Conservation (phyloP, 1,284 basidiomycete species). For the Leccinum holopus region DNA sequence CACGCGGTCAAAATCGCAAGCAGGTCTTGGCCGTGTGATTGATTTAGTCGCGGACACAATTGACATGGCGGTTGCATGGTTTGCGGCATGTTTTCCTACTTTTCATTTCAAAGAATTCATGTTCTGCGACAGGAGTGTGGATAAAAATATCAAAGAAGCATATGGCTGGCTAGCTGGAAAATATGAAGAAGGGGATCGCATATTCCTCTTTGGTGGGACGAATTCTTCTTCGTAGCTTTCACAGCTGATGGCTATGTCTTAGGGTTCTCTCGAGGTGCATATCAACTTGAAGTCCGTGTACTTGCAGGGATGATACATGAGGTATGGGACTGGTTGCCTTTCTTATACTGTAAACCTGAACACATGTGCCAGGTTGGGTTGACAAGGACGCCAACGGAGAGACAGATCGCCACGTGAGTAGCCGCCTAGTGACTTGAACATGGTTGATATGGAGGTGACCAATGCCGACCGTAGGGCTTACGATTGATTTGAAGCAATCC, state of each 20-base stretch:
- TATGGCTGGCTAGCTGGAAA: conserved; percentile 39
- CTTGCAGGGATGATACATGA: conserved; percentile 42
- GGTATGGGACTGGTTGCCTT: conserved; percentile 21
- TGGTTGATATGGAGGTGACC: background rate
- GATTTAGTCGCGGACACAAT: conserved; percentile 17
- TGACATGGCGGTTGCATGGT: conserved; percentile 27
- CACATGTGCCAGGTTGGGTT: conserved; percentile 29
- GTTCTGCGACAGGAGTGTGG: conserved; percentile 20
- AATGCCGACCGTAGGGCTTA: conserved; percentile 36
- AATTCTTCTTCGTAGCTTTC: background rate
- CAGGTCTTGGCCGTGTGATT: conserved; percentile 20
- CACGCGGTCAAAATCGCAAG: conserved; percentile 32
- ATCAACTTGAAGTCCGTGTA: conserved; percentile 35
- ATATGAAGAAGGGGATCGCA: conserved; percentile 40
- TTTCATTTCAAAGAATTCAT: background rate
- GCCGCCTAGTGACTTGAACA: background rate
- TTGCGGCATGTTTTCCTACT: background rate
- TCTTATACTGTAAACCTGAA: conserved; percentile 3
- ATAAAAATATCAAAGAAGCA: conserved; percentile 34
- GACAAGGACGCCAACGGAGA: conserved; percentile 25
- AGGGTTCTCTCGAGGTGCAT: conserved; percentile 47
- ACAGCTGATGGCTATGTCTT: background rate
- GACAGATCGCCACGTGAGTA: conserved; percentile 18
- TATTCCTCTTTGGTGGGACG: conserved; percentile 41
- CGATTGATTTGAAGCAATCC: conserved; percentile 34